Conservation (phyloP, 1,284 basidiomycete genomes). For the Cutaneotrichosporon sp. region DNA sequence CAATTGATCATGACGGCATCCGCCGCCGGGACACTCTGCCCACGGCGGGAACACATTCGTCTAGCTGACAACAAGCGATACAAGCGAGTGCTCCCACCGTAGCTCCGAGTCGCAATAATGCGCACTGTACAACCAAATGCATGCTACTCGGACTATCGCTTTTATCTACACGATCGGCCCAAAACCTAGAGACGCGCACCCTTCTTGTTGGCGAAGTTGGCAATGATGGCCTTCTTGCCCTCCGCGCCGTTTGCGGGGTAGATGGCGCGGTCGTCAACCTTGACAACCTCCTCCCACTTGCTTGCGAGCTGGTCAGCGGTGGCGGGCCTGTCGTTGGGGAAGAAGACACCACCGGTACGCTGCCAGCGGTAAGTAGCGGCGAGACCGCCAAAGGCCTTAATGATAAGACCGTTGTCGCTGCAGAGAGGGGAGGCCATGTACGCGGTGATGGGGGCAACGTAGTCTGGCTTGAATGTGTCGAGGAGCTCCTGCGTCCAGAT, state of each 20-base stretch:
- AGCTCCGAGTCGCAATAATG: too few species aligned
- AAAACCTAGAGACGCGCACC: neutral
- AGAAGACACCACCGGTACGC: slow-evolving; percentile 66
- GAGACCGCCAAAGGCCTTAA: slow-evolving; percentile 91
- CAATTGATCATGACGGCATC: too few species aligned
- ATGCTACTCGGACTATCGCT: neutral
- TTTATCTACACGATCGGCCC: neutral
- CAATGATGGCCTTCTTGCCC: slow-evolving; percentile 69
- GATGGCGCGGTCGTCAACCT: slow-evolving; percentile 76
- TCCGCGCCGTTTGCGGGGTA: slow-evolving; percentile 68
- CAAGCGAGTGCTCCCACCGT: too few species aligned
- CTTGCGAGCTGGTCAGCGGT: slow-evolving; percentile 71
- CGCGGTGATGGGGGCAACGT: slow-evolving; percentile 85
- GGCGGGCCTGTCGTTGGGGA: slow-evolving; percentile 68
- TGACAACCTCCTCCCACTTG: slow-evolving; percentile 75
- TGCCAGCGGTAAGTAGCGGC: slow-evolving; percentile 91
- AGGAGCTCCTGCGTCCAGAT: slow-evolving; percentile 87
- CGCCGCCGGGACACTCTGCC: too few species aligned
- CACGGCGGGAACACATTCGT: too few species aligned
- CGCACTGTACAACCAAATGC: neutral
- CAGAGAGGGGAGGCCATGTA: slow-evolving; percentile 79
- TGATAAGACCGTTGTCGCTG: slow-evolving; percentile 69
- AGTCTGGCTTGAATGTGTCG: slow-evolving; percentile 74
- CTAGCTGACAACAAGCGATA: too few species aligned
- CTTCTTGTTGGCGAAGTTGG: slow-evolving; percentile 65